Evolutionary conservation across 441 rosid species (phyloP).

Genomic region (Bocquillonia castaneifolia): DNA sequence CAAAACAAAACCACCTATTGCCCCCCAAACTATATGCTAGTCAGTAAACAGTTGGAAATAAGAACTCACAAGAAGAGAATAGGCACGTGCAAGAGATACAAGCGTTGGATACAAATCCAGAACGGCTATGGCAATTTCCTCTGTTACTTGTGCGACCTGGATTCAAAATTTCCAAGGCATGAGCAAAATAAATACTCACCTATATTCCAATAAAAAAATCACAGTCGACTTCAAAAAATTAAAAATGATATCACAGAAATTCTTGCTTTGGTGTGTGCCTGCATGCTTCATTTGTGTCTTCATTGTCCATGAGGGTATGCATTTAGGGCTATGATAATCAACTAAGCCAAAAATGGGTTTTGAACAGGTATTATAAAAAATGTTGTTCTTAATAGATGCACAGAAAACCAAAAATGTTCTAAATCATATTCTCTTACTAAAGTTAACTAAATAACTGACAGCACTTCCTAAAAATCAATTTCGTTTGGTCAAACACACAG

Average conservation of each 20-base stretch:
- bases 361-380: not conserved
- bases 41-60: not conserved
- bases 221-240: not conserved
- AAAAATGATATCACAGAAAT: not conserved
- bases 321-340: not conserved
- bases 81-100: conserved; percentile 71
- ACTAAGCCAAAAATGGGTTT: not conserved
- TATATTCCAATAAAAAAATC: not conserved
- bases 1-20: not conserved
- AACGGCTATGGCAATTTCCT: conserved; percentile 71
- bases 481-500: not conserved
- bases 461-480: not conserved
- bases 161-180: conserved; percentile 13
- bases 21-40: not conserved
- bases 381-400: not conserved
- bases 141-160: conserved; percentile 88
- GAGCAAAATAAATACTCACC: not conserved
- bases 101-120: conserved; percentile 75
- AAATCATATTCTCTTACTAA: not conserved
- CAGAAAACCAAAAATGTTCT: not conserved
- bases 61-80: conserved; percentile 71
- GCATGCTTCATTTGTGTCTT: not conserved
- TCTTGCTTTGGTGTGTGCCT: not conserved
- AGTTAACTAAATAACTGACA: not conserved
- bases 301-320: not conserved